phyloP scores from a whole-genome alignment of 345 rosid species.

The Diplotaxis tenuifolia region DNA sequence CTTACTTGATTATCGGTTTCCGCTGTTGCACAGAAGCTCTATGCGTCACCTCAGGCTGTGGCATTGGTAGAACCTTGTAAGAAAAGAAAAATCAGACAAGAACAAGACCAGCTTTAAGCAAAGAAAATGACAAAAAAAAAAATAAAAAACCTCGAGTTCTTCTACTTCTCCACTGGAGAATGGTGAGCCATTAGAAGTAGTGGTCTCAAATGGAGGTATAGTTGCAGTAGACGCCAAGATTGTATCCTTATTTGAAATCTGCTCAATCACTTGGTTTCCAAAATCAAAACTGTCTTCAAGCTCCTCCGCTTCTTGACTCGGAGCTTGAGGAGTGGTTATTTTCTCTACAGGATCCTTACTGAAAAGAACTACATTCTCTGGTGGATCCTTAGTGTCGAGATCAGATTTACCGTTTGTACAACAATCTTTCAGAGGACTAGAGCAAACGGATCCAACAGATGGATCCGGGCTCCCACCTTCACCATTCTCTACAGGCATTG shows the following conservation, averaged over 20 bases:
- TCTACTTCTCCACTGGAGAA: slow-evolving; percentile 45
- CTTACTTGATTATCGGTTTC: slow-evolving; percentile 81
- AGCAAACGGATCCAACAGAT: slow-evolving; percentile 42
- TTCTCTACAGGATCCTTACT: slow-evolving; percentile 57
- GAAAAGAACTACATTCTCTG: slow-evolving; percentile 26
- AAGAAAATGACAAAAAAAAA: not conserved
- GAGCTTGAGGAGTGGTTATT: slow-evolving; percentile 51
- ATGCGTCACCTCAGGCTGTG: slow-evolving; percentile 30
- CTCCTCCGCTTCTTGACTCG: slow-evolving; percentile 62
- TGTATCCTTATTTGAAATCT: slow-evolving; percentile 37
- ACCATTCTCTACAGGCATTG: slow-evolving; percentile 44
- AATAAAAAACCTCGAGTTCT: slow-evolving; percentile 90
- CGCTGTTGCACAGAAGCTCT: slow-evolving; percentile 46
- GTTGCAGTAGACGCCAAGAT: slow-evolving; percentile 24
- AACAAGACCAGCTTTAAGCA: not conserved
- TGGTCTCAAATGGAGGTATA: slow-evolving; percentile 33
- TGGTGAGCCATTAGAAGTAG: slow-evolving; percentile 39
- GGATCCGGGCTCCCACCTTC: slow-evolving; percentile 45
- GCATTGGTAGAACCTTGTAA: slow-evolving; percentile 47
- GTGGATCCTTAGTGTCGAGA: slow-evolving; percentile 18
- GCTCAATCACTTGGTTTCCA: slow-evolving; percentile 43
- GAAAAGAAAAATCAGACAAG: slow-evolving; percentile 14
- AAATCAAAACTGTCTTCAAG: slow-evolving; percentile 63
- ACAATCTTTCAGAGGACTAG: slow-evolving; percentile 41
- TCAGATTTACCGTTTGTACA: slow-evolving; percentile 39